Base-by-base conservation (phyloP, 2,329 filamentous ascomycete species). In the Epichloe aotearoae region DNA sequence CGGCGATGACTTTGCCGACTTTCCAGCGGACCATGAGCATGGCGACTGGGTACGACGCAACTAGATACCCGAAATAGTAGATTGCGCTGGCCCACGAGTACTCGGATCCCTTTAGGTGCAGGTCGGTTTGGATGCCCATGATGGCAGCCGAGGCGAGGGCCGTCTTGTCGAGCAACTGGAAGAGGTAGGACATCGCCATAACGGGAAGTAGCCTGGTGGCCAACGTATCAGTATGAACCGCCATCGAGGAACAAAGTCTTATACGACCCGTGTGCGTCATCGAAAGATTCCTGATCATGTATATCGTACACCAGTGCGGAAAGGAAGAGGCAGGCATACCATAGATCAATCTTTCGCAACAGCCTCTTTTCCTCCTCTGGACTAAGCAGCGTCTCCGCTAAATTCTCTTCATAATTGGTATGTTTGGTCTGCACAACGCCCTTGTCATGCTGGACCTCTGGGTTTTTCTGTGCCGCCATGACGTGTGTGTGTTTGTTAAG, bases 121-220 rank as follows among this genome's bases (percentile, higher is more conserved):
- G 68, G 23, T 74, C 73, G 5, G 66, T 57, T 36, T 65, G 66
- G 4, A 77, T 60, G 1, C 73, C 72, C 69, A 77, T 70, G 54
- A 77, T 66, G 38, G 71, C 71, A 0, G 73, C 71, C 58, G 75
- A 75, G n/a, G 66, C 70, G 1, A 80, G 63, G 0, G 72, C 73
- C 0, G 74, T 75, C 60, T 83, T 82, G 64, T 83, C 80, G 2
- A 79, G 66, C 55, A 75, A 82, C 53, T 82, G 79, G 5, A 82
- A 64, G n/a, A 76, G 72, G 57, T 82, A 82, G 1, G 69, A 76
- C 57, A 56, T 69, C 50, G 64, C 76, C 68, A 74, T 70, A 52
- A 72, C 53, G 4, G 72, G 80, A 62, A 82, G 71, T 33, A 79
- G 55, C 63, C 72, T 73, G 34, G 26, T 30, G 26, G 26, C 26